These are phyloP conservation scores for Phytopythium oedochilum DNA, from an alignment of 352 stramenopile species.

Conservation along the genomic window DNA sequence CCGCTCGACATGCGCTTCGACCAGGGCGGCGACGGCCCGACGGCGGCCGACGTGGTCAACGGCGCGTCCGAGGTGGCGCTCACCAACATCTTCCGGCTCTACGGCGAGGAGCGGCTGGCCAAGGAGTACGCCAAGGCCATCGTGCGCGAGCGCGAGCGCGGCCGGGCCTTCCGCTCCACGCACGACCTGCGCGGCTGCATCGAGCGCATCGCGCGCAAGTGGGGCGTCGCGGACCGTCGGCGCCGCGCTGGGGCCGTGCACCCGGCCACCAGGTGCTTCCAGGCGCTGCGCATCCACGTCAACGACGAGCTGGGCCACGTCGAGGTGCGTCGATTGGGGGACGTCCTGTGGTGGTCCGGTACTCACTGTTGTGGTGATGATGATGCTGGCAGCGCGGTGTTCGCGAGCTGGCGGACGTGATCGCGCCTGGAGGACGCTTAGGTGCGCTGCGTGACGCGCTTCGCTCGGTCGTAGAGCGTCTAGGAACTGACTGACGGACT, in stretches of 20 bases:
- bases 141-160: conserved; percentile 55
- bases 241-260: conserved; percentile 30
- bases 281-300: conserved; percentile 76
- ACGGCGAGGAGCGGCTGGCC: conserved; percentile 66
- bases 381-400: conserved; percentile 26
- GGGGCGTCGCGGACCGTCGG: conserved; percentile 24
- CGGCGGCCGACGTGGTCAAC: conserved; percentile 67
- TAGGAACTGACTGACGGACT: not conserved
- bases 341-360: too few relatives aligned
- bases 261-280: conserved; percentile 73
- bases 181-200: conserved; percentile 65
- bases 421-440: conserved; percentile 55
- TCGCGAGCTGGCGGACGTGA: conserved; percentile 39
- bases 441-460: conserved; percentile 10
- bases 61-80: conserved; percentile 67
- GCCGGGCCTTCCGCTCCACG: conserved; percentile 53
- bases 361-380: not conserved
- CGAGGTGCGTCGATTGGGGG: conserved; percentile 16
- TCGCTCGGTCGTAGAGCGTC: not conserved
- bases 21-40: conserved; percentile 24
- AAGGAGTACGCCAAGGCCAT: conserved; percentile 84
- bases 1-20: conserved; percentile 83
- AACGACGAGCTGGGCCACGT: conserved; percentile 80
- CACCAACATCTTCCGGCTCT: conserved; percentile 65
- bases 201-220: conserved; percentile 71